A percentile compares a stretch with the other conserved stretches of the same genome.
phyloP scores from a whole-genome alignment of 768 basidiomycete species.

The Tylopilus rubrobrunneus region DNA sequence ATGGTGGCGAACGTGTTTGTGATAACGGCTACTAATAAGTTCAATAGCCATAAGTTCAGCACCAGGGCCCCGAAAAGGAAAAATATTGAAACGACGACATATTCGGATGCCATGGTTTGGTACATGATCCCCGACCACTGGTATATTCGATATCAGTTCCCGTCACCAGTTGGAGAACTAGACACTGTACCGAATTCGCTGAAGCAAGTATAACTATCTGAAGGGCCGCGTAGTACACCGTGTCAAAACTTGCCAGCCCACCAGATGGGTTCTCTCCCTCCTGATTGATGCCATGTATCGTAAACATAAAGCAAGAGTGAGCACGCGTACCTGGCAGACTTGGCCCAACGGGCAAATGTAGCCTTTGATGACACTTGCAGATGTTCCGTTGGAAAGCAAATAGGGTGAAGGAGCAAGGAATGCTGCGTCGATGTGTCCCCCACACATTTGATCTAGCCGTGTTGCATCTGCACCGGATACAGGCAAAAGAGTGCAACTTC shows the following conservation, averaged over 20 bases:
- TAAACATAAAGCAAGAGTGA: neutral
- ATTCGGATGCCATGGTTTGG: constrained; percentile 82
- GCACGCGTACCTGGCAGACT: constrained; percentile 61
- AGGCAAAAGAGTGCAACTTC: no score
- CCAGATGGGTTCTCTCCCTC: constrained; percentile 62
- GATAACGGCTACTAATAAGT: constrained; percentile 90
- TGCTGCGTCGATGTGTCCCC: no score
- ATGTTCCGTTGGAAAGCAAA: no score
- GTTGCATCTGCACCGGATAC: no score
- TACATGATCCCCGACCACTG: constrained; percentile 87
- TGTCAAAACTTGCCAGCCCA: constrained; percentile 80
- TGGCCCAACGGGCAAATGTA: constrained; percentile 88
- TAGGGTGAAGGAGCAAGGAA: no score
- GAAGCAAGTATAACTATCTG: constrained; percentile 85
- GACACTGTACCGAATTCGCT: constrained; percentile 54
- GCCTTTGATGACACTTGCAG: constrained; percentile 56
- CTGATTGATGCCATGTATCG: constrained; percentile 31
- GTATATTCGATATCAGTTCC: constrained; percentile 1
- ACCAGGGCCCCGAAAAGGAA: constrained; percentile 82
- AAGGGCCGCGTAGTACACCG: constrained; percentile 75
- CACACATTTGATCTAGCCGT: no score
- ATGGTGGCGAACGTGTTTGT: constrained; percentile 90
- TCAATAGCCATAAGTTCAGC: constrained; percentile 94
- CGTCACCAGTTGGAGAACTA: neutral
- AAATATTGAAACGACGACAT: constrained; percentile 78